Base-by-base conservation (phyloP, 2,329 filamentous ascomycete species). In the Cercospora sesami region DNA sequence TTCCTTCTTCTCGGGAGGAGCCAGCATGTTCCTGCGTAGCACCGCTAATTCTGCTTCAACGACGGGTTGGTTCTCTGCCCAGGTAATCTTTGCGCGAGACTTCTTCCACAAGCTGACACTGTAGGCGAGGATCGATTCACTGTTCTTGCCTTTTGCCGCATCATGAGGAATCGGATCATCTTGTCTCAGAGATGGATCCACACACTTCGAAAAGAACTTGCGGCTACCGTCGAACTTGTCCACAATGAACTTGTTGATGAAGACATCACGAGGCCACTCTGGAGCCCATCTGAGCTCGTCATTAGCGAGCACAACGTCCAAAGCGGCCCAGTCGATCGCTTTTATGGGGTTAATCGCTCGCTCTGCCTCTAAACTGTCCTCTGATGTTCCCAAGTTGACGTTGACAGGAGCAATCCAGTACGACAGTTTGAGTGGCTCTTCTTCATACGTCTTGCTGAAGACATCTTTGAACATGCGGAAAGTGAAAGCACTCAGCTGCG, bases 401-500 rank as follows among this genome's bases (percentile, higher is more conserved):
- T 16, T 73, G 45, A 57, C 70, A 21, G 95, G 94, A 0, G 89
- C 91, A 14, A 97, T 76, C 82, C 93, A 97, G 78, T 97, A 99
- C 0, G 93, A 90, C 77, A 97, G 86, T 30, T 89, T 87, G 0
- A 84, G 79, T 0, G 83, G 73, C 16, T 88, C 83, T 0, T 86
- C 82, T 60, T 91, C 88, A 74, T 92, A 99, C 3, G 85, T 84
- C 78, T 99, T 99, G 78, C 93, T 94, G 81, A 97, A 98, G 0
- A 97, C 83, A 73, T 98, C 93, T 16, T 87, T 81, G 78, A 96
- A 97, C 0, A 96, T 79, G 4, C 86, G 84, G 48, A 96, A 80
- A 0, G 92, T 97, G 76, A 95, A 96, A 0, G 78, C 79, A 0
- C 88, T 89, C n/a, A 98, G 77, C 1, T 81, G 77, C 0, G 85